phyloP scores from a whole-genome alignment of 352 stramenopile genomes.

The Pythium biforme region DNA sequence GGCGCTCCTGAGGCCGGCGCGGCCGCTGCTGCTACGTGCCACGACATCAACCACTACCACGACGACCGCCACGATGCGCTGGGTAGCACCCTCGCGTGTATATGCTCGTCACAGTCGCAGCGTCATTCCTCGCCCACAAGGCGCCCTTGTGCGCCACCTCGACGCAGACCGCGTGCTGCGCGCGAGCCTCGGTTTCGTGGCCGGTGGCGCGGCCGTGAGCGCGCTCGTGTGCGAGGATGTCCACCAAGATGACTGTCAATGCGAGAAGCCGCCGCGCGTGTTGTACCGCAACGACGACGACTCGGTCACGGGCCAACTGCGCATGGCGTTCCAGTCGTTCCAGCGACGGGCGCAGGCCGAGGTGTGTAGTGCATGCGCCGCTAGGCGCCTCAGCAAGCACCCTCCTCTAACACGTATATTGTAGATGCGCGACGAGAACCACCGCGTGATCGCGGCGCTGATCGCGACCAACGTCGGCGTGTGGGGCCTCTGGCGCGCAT shows the following conservation, averaged over 20 bases:
- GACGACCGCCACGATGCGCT: no score
- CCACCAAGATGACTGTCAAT: neutral
- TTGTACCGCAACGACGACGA: slow-evolving; percentile 17
- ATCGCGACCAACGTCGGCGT: slow-evolving; percentile 70
- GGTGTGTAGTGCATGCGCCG: neutral
- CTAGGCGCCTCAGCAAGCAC: neutral
- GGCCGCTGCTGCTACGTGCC: neutral
- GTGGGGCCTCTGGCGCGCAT: slow-evolving; percentile 76
- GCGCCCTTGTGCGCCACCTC: neutral
- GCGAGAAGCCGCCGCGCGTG: neutral
- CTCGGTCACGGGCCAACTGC: slow-evolving; percentile 14
- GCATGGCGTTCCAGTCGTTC: slow-evolving; percentile 13
- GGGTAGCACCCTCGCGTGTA: no score
- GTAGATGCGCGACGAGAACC: slow-evolving; percentile 63
- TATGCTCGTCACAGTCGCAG: no score
- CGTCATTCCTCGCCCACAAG: neutral
- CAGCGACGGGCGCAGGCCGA: slow-evolving; percentile 8
- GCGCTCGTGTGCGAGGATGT: slow-evolving; percentile 19
- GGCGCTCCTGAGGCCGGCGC: neutral
- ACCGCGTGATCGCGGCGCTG: slow-evolving; percentile 51
- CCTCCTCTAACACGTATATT: neutral
- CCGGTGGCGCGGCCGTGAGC: slow-evolving; percentile 43
- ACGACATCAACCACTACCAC: no score
- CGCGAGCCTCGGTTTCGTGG: slow-evolving; percentile 50
- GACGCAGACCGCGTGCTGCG: slow-evolving; percentile 39